Percentiles rank a stretch among this genome's conserved stretches.
phyloP scores from a whole-genome alignment of 306 rosid genomes.

The Ormosia emarginata region DNA sequence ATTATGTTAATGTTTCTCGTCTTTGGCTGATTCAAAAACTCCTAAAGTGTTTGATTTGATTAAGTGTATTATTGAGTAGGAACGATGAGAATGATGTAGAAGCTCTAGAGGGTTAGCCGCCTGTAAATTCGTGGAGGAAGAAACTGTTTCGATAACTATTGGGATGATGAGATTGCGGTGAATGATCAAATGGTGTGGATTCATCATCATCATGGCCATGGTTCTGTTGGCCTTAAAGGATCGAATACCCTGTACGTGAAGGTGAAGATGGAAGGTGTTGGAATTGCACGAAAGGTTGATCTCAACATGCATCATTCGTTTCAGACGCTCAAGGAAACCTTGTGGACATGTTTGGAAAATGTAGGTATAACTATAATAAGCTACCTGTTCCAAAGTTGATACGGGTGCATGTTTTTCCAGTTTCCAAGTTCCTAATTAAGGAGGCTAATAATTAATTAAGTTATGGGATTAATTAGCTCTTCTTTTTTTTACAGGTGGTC shows the following conservation, averaged over 20 bases:
- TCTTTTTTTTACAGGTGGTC: not conserved
- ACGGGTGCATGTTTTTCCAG: not conserved
- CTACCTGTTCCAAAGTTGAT: not conserved
- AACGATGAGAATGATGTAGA: constrained; percentile 37
- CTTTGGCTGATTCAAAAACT: not conserved
- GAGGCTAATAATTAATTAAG: not conserved
- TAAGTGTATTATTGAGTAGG: constrained; percentile 12
- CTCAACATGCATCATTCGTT: constrained; percentile 48
- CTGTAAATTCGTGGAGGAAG: constrained; percentile 57
- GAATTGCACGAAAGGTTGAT: constrained; percentile 77
- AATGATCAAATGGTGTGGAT: constrained; percentile 18
- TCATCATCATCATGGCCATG: not conserved
- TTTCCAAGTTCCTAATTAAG: not conserved
- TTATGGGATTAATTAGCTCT: not conserved
- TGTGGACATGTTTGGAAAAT: constrained; percentile 70
- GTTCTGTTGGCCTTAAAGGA: not conserved
- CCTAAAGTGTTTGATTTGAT: not conserved
- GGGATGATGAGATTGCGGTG: not conserved
- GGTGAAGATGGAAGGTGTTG: constrained; percentile 92
- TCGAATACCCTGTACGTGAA: constrained; percentile 48
- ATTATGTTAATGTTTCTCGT: not conserved
- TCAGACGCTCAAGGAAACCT: constrained; percentile 42
- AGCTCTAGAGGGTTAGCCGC: constrained; percentile 80
- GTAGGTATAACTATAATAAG: constrained; percentile 3
- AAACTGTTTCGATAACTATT: constrained; percentile 7